These are phyloP conservation scores for Saxispiralis lemnorum DNA, from an alignment of 495 filamentous ascomycete species.

Conservation along the genomic window DNA sequence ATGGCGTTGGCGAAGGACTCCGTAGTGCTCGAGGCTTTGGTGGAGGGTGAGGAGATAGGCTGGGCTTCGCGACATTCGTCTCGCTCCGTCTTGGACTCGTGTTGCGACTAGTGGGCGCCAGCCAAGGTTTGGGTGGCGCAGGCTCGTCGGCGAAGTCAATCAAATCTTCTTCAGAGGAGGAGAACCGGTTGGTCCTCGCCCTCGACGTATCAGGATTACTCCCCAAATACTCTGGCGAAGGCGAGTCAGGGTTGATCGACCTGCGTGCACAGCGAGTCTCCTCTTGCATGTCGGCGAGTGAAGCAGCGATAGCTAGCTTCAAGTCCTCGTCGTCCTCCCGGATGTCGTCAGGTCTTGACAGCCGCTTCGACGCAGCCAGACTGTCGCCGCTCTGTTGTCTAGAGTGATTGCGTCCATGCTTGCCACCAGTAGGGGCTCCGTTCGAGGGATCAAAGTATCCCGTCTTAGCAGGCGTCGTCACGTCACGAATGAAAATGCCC, in stretches of 20 bases:
- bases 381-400: constrained; percentile 7
- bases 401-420: constrained; percentile 16
- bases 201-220: constrained; percentile 1
- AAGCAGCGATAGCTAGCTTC: constrained; percentile 24
- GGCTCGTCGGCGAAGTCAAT: constrained; percentile 22
- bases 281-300: constrained; percentile 21
- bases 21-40: constrained; percentile 22
- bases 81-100: too few relatives aligned
- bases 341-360: constrained; percentile 10
- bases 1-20: constrained; percentile 17
- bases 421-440: constrained; percentile 19
- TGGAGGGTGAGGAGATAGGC: constrained; percentile 16
- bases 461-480: constrained; percentile 54
- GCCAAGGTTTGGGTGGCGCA: constrained; percentile 3
- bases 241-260: constrained; percentile 16
- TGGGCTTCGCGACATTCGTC: constrained; percentile 2
- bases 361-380: constrained; percentile 5
- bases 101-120: constrained; percentile 1
- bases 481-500: constrained; percentile 81
- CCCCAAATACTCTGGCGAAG: constrained; percentile 1
- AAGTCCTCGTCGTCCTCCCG: constrained; percentile 24
- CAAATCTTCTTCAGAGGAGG: constrained; percentile 17
- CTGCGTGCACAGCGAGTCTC: constrained; percentile 11
- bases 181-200: constrained; percentile 8
- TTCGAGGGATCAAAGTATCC: constrained; percentile 65